Evolutionary conservation across 148 eudicot species (phyloP), one percentile per base, ranked within the genome.

Genomic region (Amaranthus palmeri): DNA sequence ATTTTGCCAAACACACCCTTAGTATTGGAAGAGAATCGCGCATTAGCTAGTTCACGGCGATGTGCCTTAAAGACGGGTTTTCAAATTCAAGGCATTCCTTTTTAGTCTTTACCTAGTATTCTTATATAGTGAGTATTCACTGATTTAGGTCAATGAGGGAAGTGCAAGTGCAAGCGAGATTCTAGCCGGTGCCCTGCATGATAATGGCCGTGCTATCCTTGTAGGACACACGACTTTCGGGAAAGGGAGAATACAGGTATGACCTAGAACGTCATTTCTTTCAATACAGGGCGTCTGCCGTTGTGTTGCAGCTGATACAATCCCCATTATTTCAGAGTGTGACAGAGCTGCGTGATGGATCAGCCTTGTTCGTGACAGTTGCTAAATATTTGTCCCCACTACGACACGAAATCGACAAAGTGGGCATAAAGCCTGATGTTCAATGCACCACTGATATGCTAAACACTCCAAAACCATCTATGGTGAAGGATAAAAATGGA

Each of bases 161-260:
- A 93, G 98, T 73, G 98, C 98, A 43, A 93, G 98, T 70, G 98
- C 98, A 61, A 93, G 98, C 61, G 98, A 93, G 81, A 93, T 93
- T 68, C 77, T 93, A 62, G 98, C 97, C 5, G 97, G 98, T 61
- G 98, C 98, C 63, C 82, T 93, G 5, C 98, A 91, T 45, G 98
- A 93, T 68, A 93, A 91, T 76, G 97, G 97, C 48, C 88, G 98
- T 61, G 98, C 98, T 15, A 76, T 84, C 74, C 97, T 93, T 17
- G 85, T 93, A 70, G 98, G 98, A 67, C 80, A 88, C 80, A 89
- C 57, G 82, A 93, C 98, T 12, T 93, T 88, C 48, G 98, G 98
- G 14, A 89, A 93, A 84, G 98, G 98, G 65, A 93, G 81, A 81
- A 93, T 93, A 48, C 98, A 93, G 97, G 97, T 93, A 80, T 70